Base-by-base conservation (phyloP, 2,329 filamentous ascomycete species). In the Aureobasidium sp. region DNA sequence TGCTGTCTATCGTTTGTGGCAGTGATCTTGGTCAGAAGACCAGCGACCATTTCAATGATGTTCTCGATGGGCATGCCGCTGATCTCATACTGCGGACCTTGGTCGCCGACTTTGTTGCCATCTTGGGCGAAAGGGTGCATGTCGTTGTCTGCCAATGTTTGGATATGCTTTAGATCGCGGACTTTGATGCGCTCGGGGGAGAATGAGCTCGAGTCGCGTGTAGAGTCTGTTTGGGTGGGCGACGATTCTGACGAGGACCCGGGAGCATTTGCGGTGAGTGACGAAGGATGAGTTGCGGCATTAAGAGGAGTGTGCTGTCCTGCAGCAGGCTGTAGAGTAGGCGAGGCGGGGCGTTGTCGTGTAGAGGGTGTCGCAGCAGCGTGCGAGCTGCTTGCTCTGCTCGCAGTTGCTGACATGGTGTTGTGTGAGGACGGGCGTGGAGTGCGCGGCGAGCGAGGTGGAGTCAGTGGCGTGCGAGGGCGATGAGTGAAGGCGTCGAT, bases 31-130 rank as follows among this genome's bases (percentile, higher is more conserved):
- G 91, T 95, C 57, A 98, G 76, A 21, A 98, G 79, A 6, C 90
- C 93, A 4, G 93, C 93, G 3, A 98, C 93, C 93, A 98, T 97
- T 70, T 97, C 91, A 66, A 98, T 98, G 61, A 98, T 88, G 66
- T 98, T 91, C 59, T 86, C 83, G 53, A 97, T 94, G 49, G 93
- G 93, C 91, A 98, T 97, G 50, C 83, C 87, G 71, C 90, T 96
- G 62, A 98, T 96, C 70, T 97, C 93, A 68, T 95, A 98, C 66
- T 84, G 80, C 53, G 79, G 77, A 2, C 74, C 72, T 56, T 81
- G 78, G 50, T 76, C 73, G n/a, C 51, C 51, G 19, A 42, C 41
- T 17, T 53, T 53, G 56, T 59, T 63, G 19, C 66, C 68, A 51
- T 62, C 78, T 72, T 59, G 77, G 60, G 78, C 67, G 70, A 78